Conservation (phyloP, 345 rosid genomes). For the Melaleuca alternifolia region DNA sequence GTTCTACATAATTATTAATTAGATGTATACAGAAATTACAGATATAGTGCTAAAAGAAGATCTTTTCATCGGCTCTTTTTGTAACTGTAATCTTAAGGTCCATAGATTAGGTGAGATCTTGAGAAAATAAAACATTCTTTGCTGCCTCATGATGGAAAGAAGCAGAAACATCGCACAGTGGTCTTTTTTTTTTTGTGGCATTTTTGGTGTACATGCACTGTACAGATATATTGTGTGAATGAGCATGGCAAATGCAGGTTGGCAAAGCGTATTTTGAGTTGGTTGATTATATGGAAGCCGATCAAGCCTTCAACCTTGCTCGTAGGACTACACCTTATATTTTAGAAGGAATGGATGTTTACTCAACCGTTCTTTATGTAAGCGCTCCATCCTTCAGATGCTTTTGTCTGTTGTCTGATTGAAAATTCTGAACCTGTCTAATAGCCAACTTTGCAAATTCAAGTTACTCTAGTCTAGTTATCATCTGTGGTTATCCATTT, state of each 20-base stretch:
- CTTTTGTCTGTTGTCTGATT: neutral
- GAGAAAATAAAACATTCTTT: neutral
- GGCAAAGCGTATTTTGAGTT: slow-evolving; percentile 88
- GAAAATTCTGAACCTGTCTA: neutral
- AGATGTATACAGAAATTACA: neutral
- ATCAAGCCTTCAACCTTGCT: slow-evolving; percentile 70
- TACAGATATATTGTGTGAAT: neutral
- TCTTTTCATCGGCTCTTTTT: neutral
- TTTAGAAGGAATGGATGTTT: slow-evolving; percentile 94
- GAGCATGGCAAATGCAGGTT: slow-evolving; percentile 31
- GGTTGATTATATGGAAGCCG: slow-evolving; percentile 94
- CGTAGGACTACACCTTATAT: slow-evolving; percentile 70
- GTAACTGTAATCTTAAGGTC: neutral
- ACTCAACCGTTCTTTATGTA: slow-evolving; percentile 94
- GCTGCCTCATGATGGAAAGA: neutral
- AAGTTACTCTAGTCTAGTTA: neutral
- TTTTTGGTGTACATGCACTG: neutral
- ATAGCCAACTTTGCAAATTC: neutral
- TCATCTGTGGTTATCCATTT: neutral
- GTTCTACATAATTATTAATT: neutral
- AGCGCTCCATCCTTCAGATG: slow-evolving; percentile 12
- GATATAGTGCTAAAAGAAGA: neutral
- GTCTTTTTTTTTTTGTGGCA: neutral
- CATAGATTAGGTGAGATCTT: neutral
- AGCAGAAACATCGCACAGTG: neutral